phyloP scores from a whole-genome alignment of 305 asterid genomes.

The Rubia tinctorum region DNA sequence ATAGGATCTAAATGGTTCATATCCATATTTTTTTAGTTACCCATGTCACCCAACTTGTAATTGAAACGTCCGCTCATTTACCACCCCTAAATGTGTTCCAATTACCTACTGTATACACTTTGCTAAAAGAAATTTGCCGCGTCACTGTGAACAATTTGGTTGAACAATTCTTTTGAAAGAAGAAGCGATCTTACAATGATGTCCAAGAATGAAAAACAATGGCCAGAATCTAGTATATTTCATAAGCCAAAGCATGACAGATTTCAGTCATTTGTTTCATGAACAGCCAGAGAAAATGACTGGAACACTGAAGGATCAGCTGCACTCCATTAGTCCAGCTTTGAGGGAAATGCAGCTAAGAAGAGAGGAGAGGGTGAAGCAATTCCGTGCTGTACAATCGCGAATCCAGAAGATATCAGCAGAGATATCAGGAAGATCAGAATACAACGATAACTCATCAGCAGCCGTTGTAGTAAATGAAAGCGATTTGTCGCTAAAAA shows the following conservation, averaged over 20 bases:
- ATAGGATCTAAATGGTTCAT: too few species aligned
- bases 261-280: conserved; percentile 21
- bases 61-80: too few species aligned
- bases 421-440: conserved; percentile 83
- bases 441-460: conserved; percentile 55
- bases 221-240: too few species aligned
- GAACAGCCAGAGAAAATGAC: conserved; percentile 93
- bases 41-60: too few species aligned
- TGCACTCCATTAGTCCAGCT: conserved; percentile 79
- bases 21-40: too few species aligned
- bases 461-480: conserved; percentile 49
- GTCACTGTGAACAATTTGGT: too few species aligned
- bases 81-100: too few species aligned
- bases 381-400: conserved; percentile 74
- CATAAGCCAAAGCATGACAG: neutral
- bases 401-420: conserved; percentile 80
- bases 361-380: conserved; percentile 76
- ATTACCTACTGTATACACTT: too few species aligned
- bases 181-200: too few species aligned
- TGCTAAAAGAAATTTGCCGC: too few species aligned
- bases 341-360: conserved; percentile 83
- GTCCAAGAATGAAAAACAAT: too few species aligned
- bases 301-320: conserved; percentile 84
- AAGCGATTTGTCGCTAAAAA: conserved; percentile 78
- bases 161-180: too few species aligned